Evolutionary conservation across 2,329 filamentous ascomycete genomes (phyloP).

Genomic region (Fusarium subglutinans): DNA sequence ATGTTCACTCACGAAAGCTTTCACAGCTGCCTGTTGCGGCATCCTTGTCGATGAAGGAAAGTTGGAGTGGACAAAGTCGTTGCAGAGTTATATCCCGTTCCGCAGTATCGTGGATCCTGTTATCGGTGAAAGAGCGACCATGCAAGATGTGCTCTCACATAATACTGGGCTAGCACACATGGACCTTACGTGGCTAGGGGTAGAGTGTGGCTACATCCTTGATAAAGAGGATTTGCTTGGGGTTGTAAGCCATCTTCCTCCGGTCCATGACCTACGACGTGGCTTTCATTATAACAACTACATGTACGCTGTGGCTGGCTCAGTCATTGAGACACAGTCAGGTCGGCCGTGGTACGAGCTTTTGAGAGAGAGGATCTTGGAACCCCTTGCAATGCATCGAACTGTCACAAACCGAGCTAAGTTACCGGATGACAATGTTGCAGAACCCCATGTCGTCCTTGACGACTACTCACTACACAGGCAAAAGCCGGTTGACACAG

Average conservation of each 20-base stretch:
- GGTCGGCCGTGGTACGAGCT: neutral
- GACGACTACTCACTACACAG: neutral
- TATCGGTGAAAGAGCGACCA: neutral
- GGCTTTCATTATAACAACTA: neutral
- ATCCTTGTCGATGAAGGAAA: neutral
- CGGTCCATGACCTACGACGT: neutral
- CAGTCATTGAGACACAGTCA: neutral
- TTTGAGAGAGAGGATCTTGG: neutral
- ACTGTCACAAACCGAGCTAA: neutral
- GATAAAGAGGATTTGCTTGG: neutral
- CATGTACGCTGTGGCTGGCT: neutral
- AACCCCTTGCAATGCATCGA: accelerated
- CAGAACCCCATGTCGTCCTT: neutral
- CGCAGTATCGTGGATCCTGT: neutral
- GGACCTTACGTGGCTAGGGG: neutral
- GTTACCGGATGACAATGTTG: accelerated
- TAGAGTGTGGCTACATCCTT: neutral
- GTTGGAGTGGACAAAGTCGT: neutral
- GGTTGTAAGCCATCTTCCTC: neutral
- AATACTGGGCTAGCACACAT: neutral
- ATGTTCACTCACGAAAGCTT: neutral
- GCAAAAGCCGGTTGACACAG: neutral
- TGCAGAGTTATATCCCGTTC: neutral
- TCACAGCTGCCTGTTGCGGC: neutral
- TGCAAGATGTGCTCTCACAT: neutral